Percentiles rank a stretch among this genome's conserved stretches.
These are phyloP conservation scores for Paramecium octaurelia DNA, from an alignment of 73 alveolate genomes.

Conservation along the genomic window DNA sequence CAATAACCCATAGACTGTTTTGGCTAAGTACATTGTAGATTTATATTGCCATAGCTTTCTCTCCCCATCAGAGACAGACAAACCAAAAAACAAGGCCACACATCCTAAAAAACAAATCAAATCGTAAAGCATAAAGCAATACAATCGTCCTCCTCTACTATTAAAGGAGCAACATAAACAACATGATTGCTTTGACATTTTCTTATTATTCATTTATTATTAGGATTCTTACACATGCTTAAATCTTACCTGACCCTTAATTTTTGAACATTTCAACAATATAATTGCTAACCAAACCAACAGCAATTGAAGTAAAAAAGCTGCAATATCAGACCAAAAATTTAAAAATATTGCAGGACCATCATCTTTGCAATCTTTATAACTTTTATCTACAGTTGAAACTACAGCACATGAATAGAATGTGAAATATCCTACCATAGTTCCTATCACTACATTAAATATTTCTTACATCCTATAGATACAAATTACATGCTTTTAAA, in stretches of 20 bases:
- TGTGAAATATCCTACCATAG: conserved; percentile 47
- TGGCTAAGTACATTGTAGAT: background rate
- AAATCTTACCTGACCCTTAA: background rate
- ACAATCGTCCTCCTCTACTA: conserved; percentile 49
- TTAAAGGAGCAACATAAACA: background rate
- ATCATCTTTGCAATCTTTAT: conserved; percentile 4
- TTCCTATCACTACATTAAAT: background rate
- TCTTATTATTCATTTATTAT: background rate
- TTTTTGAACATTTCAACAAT: background rate
- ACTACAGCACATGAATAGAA: conserved; percentile 41
- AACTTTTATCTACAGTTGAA: background rate
- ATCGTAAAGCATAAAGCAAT: conserved; percentile 38
- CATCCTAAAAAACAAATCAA: conserved; percentile 27
- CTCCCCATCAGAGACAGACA: background rate
- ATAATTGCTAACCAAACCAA: conserved; percentile 18
- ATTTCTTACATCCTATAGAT: conserved; percentile 1
- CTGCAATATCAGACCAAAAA: conserved; percentile 43
- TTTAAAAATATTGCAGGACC: conserved; percentile 44
- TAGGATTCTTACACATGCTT: background rate
- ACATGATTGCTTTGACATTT: background rate
- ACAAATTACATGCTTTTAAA: conserved; percentile 40
- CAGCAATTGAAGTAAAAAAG: background rate
- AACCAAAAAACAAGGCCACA: conserved; percentile 22
- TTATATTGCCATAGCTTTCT: conserved; percentile 4
- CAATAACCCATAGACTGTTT: conserved; percentile 5